Evolutionary conservation across 345 rosid genomes (phyloP).

Genomic region (Schrenkiella parvula): DNA sequence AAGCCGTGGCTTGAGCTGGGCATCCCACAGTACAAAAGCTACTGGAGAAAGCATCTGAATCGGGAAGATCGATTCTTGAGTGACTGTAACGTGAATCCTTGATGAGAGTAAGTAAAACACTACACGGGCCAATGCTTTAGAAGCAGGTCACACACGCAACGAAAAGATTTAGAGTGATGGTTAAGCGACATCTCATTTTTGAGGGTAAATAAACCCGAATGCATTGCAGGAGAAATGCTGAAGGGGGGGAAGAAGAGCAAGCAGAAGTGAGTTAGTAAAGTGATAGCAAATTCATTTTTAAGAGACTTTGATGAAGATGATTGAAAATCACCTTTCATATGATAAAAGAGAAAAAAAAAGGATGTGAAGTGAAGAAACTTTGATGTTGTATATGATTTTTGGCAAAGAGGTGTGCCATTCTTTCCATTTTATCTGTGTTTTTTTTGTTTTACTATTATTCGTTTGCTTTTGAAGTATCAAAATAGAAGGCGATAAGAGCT

Average conservation of each 20-base stretch:
- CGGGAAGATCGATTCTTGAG: conserved; percentile 58
- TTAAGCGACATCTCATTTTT: conserved; percentile 27
- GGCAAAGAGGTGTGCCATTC: conserved; percentile 34
- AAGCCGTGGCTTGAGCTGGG: conserved; percentile 99
- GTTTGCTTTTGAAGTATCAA: conserved; percentile 4
- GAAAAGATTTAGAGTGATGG: conserved; percentile 18
- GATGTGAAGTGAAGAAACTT: conserved; percentile 24
- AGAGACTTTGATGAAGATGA: conserved; percentile 18
- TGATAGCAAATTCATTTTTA: conserved; percentile 18
- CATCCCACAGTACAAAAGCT: conserved; percentile 58
- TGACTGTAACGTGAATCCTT: conserved; percentile 81
- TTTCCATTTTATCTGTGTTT: conserved; percentile 22
- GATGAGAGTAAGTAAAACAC: conserved; percentile 19
- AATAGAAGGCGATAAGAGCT: conserved; percentile 1
- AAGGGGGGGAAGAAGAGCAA: conserved; percentile 27
- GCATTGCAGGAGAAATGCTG: conserved; percentile 33
- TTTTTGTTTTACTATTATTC: background rate
- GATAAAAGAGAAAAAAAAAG: background rate
- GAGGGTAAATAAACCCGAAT: conserved; percentile 38
- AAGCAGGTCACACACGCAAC: conserved; percentile 22
- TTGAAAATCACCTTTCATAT: conserved; percentile 17
- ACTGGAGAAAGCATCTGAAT: conserved; percentile 73
- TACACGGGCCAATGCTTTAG: conserved; percentile 15
- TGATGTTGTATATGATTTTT: conserved; percentile 35
- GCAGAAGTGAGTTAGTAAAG: conserved; percentile 2